Conservation (phyloP, 306 rosid species). For the Cucurbita maxima region DNA sequence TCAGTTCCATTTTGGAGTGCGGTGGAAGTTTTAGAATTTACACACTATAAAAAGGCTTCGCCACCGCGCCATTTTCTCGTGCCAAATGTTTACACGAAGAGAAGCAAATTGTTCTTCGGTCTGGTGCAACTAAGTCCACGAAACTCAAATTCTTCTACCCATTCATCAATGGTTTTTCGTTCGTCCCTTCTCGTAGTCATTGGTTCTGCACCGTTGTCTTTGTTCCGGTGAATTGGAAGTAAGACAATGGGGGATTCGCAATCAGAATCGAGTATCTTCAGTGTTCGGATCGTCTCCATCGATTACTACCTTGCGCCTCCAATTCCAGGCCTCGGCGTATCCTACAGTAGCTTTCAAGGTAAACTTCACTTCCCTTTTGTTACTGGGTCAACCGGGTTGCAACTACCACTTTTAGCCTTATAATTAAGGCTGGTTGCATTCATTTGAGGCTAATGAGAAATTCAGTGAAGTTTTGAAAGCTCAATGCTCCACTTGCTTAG, state of each 20-base stretch:
- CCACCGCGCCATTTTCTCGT: background rate
- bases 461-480: no score
- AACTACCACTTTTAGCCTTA: no score
- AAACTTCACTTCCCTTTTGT: background rate
- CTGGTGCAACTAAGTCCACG: background rate
- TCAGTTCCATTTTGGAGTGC: background rate
- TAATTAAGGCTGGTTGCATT: no score
- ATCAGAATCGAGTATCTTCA: constrained; percentile 23
- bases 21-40: background rate
- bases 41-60: background rate
- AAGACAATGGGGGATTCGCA: constrained; percentile 18
- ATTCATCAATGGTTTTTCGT: background rate
- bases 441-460: no score
- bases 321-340: constrained; percentile 44
- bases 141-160: background rate
- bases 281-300: constrained; percentile 65
- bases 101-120: background rate
- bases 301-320: constrained; percentile 75
- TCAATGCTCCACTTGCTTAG: background rate
- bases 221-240: constrained; percentile 4
- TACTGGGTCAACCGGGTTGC: no score
- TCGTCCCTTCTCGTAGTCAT: background rate
- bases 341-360: constrained; percentile 87
- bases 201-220: background rate
- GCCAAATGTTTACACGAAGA: background rate